Evolutionary conservation across 768 basidiomycete genomes (phyloP).

Genomic region (Rhodocollybia butyracea): DNA sequence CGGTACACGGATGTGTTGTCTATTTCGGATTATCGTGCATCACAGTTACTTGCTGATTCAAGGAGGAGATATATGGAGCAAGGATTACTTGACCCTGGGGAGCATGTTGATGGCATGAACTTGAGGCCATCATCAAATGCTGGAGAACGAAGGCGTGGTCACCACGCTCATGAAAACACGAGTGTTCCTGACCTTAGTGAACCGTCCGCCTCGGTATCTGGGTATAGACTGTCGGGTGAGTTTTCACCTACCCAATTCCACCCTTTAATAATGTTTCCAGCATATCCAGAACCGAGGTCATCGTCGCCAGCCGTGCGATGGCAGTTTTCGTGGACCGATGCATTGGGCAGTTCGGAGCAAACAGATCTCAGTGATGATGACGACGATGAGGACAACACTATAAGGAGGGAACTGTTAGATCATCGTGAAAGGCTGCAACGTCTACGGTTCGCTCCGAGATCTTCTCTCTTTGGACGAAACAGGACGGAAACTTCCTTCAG

Average conservation of each 20-base stretch:
- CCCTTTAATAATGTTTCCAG: too few relatives aligned
- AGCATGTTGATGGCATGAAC: neutral
- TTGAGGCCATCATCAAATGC: neutral
- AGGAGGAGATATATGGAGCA: neutral
- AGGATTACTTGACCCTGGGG: neutral
- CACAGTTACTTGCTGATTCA: neutral
- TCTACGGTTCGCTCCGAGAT: neutral
- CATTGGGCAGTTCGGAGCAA: slow-evolving; percentile 1
- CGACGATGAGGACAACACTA: neutral
- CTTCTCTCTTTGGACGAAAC: slow-evolving; percentile 1
- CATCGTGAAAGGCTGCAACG: neutral
- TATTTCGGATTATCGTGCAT: neutral
- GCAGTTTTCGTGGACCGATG: slow-evolving; percentile 9
- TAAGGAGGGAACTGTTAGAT: neutral
- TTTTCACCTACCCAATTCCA: too few relatives aligned
- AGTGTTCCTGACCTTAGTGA: neutral
- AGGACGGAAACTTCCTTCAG: neutral
- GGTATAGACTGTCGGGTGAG: slow-evolving; percentile 2
- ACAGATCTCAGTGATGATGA: neutral
- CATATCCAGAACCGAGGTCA: neutral
- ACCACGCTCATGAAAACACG: neutral
- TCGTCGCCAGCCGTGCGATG: neutral
- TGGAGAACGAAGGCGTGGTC: neutral
- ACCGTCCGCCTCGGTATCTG: neutral
- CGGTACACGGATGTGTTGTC: neutral